Percentiles rank a stretch among this genome's conserved stretches.
Evolutionary conservation across 2,329 filamentous ascomycete species (phyloP).

Genomic region (Elsinoe necatrix): DNA sequence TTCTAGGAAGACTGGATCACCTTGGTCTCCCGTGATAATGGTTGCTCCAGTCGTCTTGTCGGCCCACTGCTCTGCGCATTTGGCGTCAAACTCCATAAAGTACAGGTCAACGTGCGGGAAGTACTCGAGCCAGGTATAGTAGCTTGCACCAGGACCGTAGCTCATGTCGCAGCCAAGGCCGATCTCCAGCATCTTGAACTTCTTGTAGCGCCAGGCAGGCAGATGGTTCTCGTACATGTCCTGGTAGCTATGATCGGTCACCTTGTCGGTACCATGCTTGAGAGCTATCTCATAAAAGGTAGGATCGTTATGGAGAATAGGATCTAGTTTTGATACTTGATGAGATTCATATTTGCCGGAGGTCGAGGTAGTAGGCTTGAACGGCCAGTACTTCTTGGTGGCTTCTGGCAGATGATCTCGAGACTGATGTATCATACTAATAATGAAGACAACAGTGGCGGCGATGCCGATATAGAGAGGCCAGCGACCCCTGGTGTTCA

Average conservation of each 20-base stretch:
- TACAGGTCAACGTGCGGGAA: constrained; percentile 35
- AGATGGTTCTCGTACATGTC: constrained; percentile 37
- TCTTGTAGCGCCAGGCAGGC: constrained; percentile 26
- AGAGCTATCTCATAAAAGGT: constrained; percentile 31
- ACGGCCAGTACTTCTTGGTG: background rate
- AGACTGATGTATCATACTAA: constrained; percentile 8
- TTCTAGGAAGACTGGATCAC: constrained; percentile 31
- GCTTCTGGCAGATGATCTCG: background rate
- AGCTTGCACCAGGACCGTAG: constrained; percentile 34
- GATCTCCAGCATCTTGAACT: constrained; percentile 36
- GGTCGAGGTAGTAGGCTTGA: background rate
- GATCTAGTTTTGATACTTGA: constrained; percentile 14
- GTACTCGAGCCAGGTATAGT: constrained; percentile 36
- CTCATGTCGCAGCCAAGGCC: constrained; percentile 36
- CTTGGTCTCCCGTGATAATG: constrained; percentile 36
- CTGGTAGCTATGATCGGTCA: constrained; percentile 34
- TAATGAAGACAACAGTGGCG: constrained; percentile 4
- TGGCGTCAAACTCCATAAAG: constrained; percentile 35
- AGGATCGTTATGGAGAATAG: constrained; percentile 11
- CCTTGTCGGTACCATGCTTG: constrained; percentile 35
- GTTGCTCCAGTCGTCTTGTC: constrained; percentile 30
- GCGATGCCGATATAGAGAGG: constrained; percentile 8
- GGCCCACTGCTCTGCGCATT: constrained; percentile 32
- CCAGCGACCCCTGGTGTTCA: constrained; percentile 5
- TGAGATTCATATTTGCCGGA: background rate